Base-by-base conservation (phyloP, 495 filamentous ascomycete genomes). In the Penicillium dipodomyicola region DNA sequence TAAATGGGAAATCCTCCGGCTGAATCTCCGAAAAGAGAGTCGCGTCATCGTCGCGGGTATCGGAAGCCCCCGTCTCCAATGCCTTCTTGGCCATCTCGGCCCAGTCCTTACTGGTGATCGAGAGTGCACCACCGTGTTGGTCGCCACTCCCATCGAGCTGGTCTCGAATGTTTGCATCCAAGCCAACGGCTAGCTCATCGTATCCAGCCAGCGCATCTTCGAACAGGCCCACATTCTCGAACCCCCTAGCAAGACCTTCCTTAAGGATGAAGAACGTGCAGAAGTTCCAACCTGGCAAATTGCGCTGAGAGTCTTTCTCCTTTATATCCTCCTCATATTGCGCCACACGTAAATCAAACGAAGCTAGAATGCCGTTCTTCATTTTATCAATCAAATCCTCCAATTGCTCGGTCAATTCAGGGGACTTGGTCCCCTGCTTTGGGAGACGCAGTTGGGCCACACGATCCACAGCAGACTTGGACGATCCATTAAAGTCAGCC, bases 191-290 rank as follows among this genome's bases (percentile, higher is more conserved):
- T 8, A 98, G 82, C 72, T 98, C 91, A 70, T 97, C 94, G 66
- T 97, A 97, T 11, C 88, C 87, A 6, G 90, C 87, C 40, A 98
- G 74, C 10, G 94, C 92, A 78, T 98, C 94, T 68, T 97, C 94
- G 40, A 97, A 90, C 23, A 98, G 76, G 7, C 95, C 95, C 12
- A 97, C 92, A 70, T 89, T 97, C 70, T 98, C 94, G 67, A 98
- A 96, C 0, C 92, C 95, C 54, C 88, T 81, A 5, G 92, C 92
- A 41, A 98, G 79, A 5, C 94, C 94, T 67, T 98, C 94, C 64
- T 98, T 98, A 15, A 97, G 78, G 20, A 98, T 89, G 66, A 98
- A 98, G 67, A 97, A 98, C 1, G 95, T 97, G 70, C 93, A 97
- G 67, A 97, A 98, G 66, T 98, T 98, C 94, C 95, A 98, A 0